Evolutionary conservation across 306 rosid genomes (phyloP).

Genomic region (Hippophae rhamnoides): DNA sequence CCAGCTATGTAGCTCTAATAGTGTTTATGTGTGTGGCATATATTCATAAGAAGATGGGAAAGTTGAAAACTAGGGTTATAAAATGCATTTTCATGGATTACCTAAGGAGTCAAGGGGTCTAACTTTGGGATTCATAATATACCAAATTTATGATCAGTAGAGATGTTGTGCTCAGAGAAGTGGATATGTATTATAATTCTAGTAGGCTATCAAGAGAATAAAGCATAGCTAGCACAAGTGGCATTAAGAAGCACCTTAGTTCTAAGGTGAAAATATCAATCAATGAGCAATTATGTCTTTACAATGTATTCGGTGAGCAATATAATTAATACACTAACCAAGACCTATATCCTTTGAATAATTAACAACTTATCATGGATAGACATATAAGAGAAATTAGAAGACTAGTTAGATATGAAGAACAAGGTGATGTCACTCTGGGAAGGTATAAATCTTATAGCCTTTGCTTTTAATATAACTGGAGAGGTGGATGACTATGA

Average conservation of each 20-base stretch:
- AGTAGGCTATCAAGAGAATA: background rate
- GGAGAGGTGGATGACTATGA: too few relatives aligned
- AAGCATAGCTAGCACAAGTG: background rate
- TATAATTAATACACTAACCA: background rate
- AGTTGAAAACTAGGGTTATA: background rate
- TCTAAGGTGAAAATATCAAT: too few relatives aligned
- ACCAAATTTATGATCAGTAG: background rate
- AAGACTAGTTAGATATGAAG: too few relatives aligned
- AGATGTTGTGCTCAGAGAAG: background rate
- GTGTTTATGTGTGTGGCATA: background rate
- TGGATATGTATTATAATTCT: background rate
- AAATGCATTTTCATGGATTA: background rate
- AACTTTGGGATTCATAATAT: background rate
- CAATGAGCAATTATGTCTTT: too few relatives aligned
- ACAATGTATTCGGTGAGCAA: too few relatives aligned
- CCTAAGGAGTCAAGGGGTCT: background rate
- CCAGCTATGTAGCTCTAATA: background rate
- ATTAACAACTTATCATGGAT: background rate
- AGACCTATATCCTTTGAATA: background rate
- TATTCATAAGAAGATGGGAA: background rate
- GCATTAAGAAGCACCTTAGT: too few relatives aligned
- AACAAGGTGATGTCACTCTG: too few relatives aligned
- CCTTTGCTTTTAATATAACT: too few relatives aligned
- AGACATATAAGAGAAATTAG: background rate
- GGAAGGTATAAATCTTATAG: too few relatives aligned